Conservation (phyloP, 208 protist genomes). For the Leishmania major region DNA sequence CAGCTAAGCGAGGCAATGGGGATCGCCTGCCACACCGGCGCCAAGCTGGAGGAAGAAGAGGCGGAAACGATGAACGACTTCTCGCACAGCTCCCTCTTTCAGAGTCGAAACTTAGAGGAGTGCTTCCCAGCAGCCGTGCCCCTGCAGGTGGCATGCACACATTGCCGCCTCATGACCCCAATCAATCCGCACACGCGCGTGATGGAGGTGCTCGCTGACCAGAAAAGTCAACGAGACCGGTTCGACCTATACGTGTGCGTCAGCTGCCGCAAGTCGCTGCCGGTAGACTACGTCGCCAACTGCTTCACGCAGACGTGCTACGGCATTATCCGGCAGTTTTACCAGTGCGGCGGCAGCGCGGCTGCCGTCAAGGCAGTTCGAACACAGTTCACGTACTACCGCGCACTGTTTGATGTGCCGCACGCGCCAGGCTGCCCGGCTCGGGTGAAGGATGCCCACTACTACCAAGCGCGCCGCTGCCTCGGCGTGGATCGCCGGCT, state of each 20-base stretch:
- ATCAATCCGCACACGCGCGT: constrained; percentile 87
- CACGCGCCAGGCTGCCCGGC: constrained; percentile 69
- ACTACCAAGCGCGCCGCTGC: constrained; percentile 68
- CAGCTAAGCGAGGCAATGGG: constrained; percentile 91
- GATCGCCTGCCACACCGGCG: constrained; percentile 48
- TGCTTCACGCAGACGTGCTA: constrained; percentile 80
- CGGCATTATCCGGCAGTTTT: constrained; percentile 79
- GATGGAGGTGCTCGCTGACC: constrained; percentile 45
- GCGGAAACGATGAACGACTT: constrained; percentile 60
- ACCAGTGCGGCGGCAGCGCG: constrained; percentile 61
- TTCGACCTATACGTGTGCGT: constrained; percentile 85
- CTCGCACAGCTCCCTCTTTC: constrained; percentile 77
- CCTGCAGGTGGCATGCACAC: constrained; percentile 73
- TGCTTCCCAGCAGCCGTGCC: constrained; percentile 78
- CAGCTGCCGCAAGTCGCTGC: constrained; percentile 57
- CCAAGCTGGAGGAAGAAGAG: constrained; percentile 28
- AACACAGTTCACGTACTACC: constrained; percentile 88
- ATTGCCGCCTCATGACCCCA: constrained; percentile 65
- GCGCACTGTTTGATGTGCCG: constrained; percentile 88
- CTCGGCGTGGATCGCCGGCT: constrained; percentile 60
- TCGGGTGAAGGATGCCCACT: constrained; percentile 65
- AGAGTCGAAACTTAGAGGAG: constrained; percentile 60
- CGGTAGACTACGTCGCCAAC: constrained; percentile 78
- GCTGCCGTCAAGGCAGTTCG: constrained; percentile 71
- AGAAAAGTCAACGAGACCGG: constrained; percentile 21